A percentile compares a stretch with the other conserved stretches of the same genome.
These are phyloP conservation scores for Glebionis coronaria DNA, from an alignment of 129 eudicot genomes.

Conservation along the genomic window DNA sequence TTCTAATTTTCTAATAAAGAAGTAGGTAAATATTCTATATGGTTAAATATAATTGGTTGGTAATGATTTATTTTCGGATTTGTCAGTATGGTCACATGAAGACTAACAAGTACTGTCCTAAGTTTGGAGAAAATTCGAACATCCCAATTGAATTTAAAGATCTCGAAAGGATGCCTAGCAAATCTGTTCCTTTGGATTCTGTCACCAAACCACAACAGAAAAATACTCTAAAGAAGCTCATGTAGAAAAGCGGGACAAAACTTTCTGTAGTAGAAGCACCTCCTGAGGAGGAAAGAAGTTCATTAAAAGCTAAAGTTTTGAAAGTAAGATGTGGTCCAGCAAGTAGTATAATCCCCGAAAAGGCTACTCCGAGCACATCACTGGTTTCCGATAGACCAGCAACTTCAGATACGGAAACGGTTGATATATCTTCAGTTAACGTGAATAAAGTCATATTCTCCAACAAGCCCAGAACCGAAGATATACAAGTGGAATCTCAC, in stretches of 20 bases:
- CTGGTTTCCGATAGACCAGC: conserved; percentile 59
- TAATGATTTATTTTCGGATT: too few species aligned
- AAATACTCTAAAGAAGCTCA: conserved; percentile 39
- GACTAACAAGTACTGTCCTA: conserved; percentile 94
- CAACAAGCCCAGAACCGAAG: conserved; percentile 58
- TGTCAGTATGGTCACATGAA: conserved; percentile 98
- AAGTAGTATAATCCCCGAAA: conserved; percentile 48
- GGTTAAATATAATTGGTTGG: too few species aligned
- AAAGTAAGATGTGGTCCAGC: conserved; percentile 77
- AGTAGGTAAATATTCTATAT: too few species aligned
- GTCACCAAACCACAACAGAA: conserved; percentile 48
- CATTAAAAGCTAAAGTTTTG: conserved; percentile 61
- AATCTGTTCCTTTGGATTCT: conserved; percentile 39
- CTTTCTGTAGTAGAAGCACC: conserved; percentile 54
- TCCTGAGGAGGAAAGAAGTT: conserved; percentile 59
- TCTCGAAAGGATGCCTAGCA: conserved; percentile 43
- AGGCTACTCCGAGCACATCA: conserved; percentile 58
- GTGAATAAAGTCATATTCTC: conserved; percentile 72
- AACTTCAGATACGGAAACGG: conserved; percentile 62
- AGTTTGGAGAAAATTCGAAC: conserved; percentile 67
- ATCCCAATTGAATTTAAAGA: conserved; percentile 56
- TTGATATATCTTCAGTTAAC: conserved; percentile 49
- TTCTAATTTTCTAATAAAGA: too few species aligned
- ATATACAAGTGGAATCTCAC: conserved; percentile 50
- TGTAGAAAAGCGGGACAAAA: conserved; percentile 48